Base-by-base conservation (phyloP, 176 grass and related monocot species). In the Avena insularis region DNA sequence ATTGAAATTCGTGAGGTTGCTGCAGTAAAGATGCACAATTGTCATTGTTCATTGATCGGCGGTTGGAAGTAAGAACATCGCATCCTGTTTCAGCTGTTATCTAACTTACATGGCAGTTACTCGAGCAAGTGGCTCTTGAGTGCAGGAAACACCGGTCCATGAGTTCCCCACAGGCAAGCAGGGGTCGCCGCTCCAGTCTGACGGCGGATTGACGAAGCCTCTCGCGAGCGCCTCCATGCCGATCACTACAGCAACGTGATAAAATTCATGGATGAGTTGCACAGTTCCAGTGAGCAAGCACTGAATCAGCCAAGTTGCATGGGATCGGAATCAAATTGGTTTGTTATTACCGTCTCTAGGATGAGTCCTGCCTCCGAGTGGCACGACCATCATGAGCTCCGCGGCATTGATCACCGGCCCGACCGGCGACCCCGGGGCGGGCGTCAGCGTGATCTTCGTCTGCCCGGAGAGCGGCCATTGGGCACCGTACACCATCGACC, bases 361-460 rank as follows among this genome's bases (percentile, higher is more conserved):
- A 79, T 88, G 94, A 1, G 97, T 96, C 82, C 92, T 99, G 58
- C 91, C 83, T 29, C 83, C 92, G 58, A 96, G 89, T 6, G 92
- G 94, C 17, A 99, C 87, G 16, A 96, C 65, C 92, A 96, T 93
- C 65, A 90, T 76, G 53, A 99, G 29, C 77, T 99, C 97, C 0
- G 90, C 97, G 19, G 92, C 97, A 66, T 99, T 98, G 87, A 98
- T 96, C 79, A 98, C 84, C 12, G 96, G 93, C 19, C 96, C 96
- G 33, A 96, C 93, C 8, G 90, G 82, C 14, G 93, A 96, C 46
- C 17, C 84, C 20, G 56, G 50, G 46, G 50, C 89, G 17, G 93
- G 97, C 36, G 86, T 90, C 61, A 98, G 81, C 50, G 58, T 89
- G 86, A 98, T 98, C 64, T 35, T 86, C 15, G 85, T 94, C 89